Conservation (phyloP, 1,284 basidiomycete species). For the Ganoderma resinaceum region DNA sequence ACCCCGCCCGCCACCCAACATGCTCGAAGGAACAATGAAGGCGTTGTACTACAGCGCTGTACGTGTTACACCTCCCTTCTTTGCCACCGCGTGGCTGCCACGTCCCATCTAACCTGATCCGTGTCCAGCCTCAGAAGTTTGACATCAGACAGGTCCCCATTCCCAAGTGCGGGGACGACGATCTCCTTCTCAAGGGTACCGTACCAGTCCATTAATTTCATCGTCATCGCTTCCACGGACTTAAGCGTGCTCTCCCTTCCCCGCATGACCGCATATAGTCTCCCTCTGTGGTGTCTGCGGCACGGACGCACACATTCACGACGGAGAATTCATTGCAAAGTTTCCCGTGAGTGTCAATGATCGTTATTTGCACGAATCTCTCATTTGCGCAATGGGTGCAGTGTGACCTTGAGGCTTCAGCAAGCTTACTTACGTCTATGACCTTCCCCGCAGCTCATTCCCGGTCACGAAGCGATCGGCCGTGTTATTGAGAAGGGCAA, state of each 20-base stretch:
- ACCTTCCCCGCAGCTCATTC: constrained; percentile 49
- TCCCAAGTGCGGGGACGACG: constrained; percentile 56
- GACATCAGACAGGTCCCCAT: constrained; percentile 47
- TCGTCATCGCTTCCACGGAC: neutral
- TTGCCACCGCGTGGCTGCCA: neutral
- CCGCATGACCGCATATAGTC: constrained; percentile 29
- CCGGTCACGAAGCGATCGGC: constrained; percentile 67
- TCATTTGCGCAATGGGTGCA: neutral
- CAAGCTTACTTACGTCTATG: constrained; percentile 15
- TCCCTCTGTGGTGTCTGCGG: constrained; percentile 43
- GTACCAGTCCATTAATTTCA: constrained; percentile 10
- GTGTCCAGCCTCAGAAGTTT: constrained; percentile 43
- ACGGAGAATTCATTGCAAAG: constrained; percentile 66
- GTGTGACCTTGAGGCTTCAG: neutral
- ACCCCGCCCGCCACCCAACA: constrained; percentile 30
- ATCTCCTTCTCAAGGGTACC: constrained; percentile 61
- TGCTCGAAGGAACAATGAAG: constrained; percentile 53
- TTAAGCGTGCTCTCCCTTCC: neutral
- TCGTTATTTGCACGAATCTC: constrained; percentile 23
- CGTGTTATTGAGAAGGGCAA: constrained; percentile 58
- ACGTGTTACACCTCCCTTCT: constrained; percentile 17
- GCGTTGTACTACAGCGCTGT: constrained; percentile 49
- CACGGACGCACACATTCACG: constrained; percentile 65
- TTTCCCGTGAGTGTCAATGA: constrained; percentile 49
- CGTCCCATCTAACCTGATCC: constrained; percentile 14